phyloP scores from a whole-genome alignment of 129 eudicot genomes.

The Dittrichia graveolens region DNA sequence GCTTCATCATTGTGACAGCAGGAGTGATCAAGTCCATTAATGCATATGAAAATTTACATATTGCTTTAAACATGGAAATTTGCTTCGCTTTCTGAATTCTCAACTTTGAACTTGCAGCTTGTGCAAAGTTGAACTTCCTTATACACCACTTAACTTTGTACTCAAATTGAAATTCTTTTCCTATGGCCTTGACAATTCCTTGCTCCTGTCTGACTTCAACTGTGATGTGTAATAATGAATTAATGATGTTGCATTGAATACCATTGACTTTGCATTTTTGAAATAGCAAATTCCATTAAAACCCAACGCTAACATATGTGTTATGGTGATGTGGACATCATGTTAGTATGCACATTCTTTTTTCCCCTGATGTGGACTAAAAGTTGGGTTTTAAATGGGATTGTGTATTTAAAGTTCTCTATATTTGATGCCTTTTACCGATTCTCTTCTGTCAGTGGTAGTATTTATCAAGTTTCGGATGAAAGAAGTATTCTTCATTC shows the following conservation, averaged over 20 bases:
- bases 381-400: not conserved
- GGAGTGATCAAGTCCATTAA: constrained; percentile 36
- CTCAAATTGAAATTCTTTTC: constrained; percentile 11
- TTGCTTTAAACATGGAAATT: constrained; percentile 25
- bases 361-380: not conserved
- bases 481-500: constrained; percentile 3
- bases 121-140: constrained; percentile 6
- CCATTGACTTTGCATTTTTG: constrained; percentile 10
- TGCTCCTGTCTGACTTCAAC: constrained; percentile 2
- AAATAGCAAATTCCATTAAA: not conserved
- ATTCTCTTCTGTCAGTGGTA: too few relatives aligned
- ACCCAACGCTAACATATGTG: not conserved
- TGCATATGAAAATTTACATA: constrained; percentile 27
- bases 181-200: not conserved
- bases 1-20: constrained; percentile 54
- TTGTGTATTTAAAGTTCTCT: not conserved
- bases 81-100: constrained; percentile 19
- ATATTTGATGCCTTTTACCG: not conserved
- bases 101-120: constrained; percentile 12
- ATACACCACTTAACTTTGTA: not conserved
- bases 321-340: not conserved
- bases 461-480: not conserved
- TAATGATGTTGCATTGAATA: not conserved
- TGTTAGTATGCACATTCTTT: not conserved
- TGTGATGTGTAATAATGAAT: not conserved